Conservation (phyloP, 2,329 filamentous ascomycete species). For the Ophiocordyceps camponoti-saundersi region DNA sequence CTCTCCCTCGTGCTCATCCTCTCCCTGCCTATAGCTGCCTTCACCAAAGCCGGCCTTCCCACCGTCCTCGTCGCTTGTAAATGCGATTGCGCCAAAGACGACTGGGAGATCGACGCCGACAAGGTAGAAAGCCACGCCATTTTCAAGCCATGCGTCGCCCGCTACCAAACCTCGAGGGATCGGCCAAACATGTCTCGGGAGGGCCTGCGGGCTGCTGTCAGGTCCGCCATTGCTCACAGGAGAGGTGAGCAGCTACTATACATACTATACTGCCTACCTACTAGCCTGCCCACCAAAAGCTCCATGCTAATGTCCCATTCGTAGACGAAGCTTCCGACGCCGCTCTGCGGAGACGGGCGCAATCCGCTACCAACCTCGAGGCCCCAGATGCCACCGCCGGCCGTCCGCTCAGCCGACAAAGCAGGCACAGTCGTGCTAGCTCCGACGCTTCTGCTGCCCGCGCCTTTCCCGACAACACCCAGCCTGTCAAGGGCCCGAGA, state of each 20-base stretch:
- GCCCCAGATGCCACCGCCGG: conserved; percentile 29
- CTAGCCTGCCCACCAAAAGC: not conserved
- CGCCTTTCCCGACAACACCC: conserved; percentile 31
- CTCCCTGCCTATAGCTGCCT: conserved; percentile 38
- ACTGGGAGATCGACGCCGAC: conserved; percentile 54
- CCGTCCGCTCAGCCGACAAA: conserved; percentile 41
- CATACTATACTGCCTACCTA: not conserved
- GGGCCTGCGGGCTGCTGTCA: conserved; percentile 60
- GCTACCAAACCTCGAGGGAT: conserved; percentile 56
- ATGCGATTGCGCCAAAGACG: conserved; percentile 59
- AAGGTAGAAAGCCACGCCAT: conserved; percentile 42
- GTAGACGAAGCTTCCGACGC: conserved; percentile 25
- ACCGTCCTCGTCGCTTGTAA: conserved; percentile 77
- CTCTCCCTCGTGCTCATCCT: not conserved
- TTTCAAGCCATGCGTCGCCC: conserved; percentile 52
- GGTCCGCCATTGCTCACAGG: conserved; percentile 49
- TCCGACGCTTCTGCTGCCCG: conserved; percentile 49
- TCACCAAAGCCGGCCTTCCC: conserved; percentile 56
- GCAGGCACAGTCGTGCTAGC: conserved; percentile 52
- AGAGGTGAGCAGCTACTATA: conserved; percentile 38
- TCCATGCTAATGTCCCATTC: conserved; percentile 2
- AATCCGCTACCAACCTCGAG: conserved; percentile 45
- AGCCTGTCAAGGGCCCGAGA: conserved; percentile 20
- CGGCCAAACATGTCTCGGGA: conserved; percentile 56
- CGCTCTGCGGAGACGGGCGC: conserved; percentile 34